These are phyloP conservation scores for Penicillium sp. DNA, from an alignment of 2,329 filamentous ascomycete genomes.

Conservation along the genomic window DNA sequence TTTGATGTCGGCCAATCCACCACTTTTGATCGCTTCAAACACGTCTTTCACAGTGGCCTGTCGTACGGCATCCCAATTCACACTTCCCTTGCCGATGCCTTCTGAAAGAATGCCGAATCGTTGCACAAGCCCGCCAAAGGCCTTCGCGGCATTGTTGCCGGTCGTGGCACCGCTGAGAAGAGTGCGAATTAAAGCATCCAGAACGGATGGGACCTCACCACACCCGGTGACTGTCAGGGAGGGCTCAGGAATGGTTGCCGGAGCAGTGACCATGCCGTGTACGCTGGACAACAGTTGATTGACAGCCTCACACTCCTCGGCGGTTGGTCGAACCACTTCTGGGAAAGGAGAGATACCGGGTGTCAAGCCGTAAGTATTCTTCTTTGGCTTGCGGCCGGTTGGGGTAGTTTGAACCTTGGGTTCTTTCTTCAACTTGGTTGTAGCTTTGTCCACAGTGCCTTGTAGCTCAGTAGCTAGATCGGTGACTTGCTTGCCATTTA, in stretches of 20 bases:
- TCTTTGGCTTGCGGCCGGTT: constrained; percentile 16
- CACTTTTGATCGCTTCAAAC: constrained; percentile 65
- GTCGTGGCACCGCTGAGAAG: constrained; percentile 61
- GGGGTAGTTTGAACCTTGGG: constrained; percentile 1
- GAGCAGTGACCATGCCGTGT: constrained; percentile 64
- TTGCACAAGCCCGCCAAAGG: constrained; percentile 63
- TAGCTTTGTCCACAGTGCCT: constrained; percentile 19
- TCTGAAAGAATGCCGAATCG: constrained; percentile 62
- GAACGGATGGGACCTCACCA: constrained; percentile 63
- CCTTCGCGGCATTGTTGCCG: constrained; percentile 60
- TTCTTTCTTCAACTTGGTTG: constrained; percentile 9
- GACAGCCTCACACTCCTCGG: constrained; percentile 67
- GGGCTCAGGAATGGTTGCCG: constrained; percentile 65
- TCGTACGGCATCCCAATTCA: constrained; percentile 71
- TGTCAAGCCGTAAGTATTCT: constrained; percentile 51
- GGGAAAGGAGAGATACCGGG: constrained; percentile 64
- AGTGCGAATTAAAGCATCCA: constrained; percentile 63
- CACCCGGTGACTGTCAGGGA: constrained; percentile 70
- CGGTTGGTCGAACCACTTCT: constrained; percentile 61
- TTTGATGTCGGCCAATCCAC: constrained; percentile 70
- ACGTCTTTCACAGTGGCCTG: constrained; percentile 58
- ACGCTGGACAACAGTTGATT: constrained; percentile 61
- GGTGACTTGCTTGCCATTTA: constrained; percentile 7
- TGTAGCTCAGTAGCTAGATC: constrained; percentile 13
- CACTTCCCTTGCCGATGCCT: constrained; percentile 66